phyloP scores from a whole-genome alignment of 495 filamentous ascomycete genomes.

The Podospora bellae-mahoneyi region DNA sequence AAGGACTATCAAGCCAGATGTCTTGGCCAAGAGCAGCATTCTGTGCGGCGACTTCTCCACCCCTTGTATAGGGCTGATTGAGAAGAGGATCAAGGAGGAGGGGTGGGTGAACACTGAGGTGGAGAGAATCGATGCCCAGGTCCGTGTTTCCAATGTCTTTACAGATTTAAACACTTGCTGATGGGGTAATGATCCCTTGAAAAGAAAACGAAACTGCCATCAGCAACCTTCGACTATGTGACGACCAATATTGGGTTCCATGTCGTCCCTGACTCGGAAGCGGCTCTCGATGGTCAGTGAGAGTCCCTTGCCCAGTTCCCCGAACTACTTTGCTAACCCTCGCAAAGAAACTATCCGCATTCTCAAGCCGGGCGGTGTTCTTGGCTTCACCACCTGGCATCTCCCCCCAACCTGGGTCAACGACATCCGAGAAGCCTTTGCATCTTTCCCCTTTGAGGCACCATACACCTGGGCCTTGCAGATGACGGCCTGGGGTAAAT shows the following conservation, averaged over 20 bases:
- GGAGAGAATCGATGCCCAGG: conserved; percentile 37
- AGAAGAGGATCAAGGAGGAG: conserved; percentile 28
- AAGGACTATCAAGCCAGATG: conserved; percentile 24
- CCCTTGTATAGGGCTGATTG: conserved; percentile 28
- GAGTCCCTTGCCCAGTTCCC: conserved; percentile 8
- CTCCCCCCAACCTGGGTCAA: conserved; percentile 27
- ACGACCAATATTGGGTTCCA: conserved; percentile 45
- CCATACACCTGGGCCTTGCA: conserved; percentile 33
- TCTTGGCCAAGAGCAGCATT: conserved; percentile 38
- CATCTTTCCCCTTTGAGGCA: conserved; percentile 39
- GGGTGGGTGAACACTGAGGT: conserved; percentile 37
- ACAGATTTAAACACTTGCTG: background rate
- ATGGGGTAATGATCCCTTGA: background rate
- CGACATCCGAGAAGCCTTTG: conserved; percentile 35
- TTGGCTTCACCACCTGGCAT: conserved; percentile 42
- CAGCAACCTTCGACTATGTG: conserved; percentile 37
- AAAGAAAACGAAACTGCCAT: conserved; percentile 33
- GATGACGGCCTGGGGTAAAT: conserved; percentile 32
- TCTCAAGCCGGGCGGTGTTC: conserved; percentile 37
- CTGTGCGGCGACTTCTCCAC: conserved; percentile 39
- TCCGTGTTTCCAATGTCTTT: conserved; percentile 12
- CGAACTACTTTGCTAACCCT: conserved; percentile 7
- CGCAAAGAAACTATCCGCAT: conserved; percentile 37
- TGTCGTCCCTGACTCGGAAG: conserved; percentile 39
- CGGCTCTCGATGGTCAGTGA: conserved; percentile 35